A percentile compares a stretch with the other conserved stretches of the same genome.
Conservation (phyloP, 345 rosid species). For the Dipteronia dyeriana region DNA sequence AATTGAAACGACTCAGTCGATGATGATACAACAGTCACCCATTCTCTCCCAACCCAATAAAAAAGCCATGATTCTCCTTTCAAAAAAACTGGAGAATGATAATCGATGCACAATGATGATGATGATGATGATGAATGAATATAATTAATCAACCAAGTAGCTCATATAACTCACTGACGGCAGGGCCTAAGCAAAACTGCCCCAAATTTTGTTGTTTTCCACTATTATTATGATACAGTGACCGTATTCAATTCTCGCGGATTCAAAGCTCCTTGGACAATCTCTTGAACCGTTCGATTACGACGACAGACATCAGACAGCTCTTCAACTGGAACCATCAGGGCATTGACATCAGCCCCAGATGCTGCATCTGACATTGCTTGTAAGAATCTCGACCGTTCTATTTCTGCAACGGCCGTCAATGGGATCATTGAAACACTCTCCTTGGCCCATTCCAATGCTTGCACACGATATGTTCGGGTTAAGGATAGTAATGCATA, state of each 20-base stretch:
- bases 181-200: slow-evolving; percentile 54
- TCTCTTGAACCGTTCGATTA: slow-evolving; percentile 87
- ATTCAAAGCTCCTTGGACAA: slow-evolving; percentile 88
- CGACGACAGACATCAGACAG: slow-evolving; percentile 93
- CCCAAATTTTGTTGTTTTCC: slow-evolving; percentile 22
- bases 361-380: slow-evolving; percentile 76
- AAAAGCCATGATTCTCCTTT: slow-evolving; percentile 43
- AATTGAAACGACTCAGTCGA: slow-evolving; percentile 32
- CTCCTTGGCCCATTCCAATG: slow-evolving; percentile 82
- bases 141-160: slow-evolving; percentile 26
- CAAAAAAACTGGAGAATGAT: slow-evolving; percentile 53
- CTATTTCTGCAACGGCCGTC: slow-evolving; percentile 75
- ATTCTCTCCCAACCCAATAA: slow-evolving; percentile 30
- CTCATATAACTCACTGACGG: slow-evolving; percentile 13
- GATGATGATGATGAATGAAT: slow-evolving; percentile 26
- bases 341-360: slow-evolving; percentile 62
- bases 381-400: slow-evolving; percentile 65
- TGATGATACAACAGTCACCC: slow-evolving; percentile 32
- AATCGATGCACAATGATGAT: slow-evolving; percentile 18
- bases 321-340: slow-evolving; percentile 74
- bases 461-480: slow-evolving; percentile 59
- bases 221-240: slow-evolving; percentile 63
- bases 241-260: slow-evolving; percentile 72
- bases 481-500: slow-evolving; percentile 75
- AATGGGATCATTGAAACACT: slow-evolving; percentile 69